These are phyloP conservation scores for Penicillium parvum DNA, from an alignment of 495 filamentous ascomycete genomes.

Conservation along the genomic window DNA sequence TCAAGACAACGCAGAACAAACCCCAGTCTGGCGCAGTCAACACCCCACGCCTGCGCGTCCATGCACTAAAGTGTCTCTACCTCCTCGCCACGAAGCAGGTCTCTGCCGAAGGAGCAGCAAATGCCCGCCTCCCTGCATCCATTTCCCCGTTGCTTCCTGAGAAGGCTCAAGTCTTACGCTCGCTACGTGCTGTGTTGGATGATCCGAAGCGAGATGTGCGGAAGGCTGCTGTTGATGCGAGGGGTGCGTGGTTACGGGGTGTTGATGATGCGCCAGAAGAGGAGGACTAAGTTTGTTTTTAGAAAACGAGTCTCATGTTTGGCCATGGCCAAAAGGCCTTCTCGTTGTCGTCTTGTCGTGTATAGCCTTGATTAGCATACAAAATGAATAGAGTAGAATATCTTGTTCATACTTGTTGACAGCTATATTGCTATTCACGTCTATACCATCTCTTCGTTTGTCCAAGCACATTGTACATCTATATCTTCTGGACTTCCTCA, in stretches of 20 bases:
- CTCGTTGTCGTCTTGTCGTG: too few relatives aligned
- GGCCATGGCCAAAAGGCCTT: too few relatives aligned
- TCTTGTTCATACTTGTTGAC: not conserved
- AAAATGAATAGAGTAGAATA: not conserved
- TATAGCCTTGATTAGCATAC: slow-evolving; percentile 16
- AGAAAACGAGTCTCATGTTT: too few relatives aligned
- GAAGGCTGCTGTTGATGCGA: slow-evolving; percentile 63
- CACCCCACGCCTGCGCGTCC: slow-evolving; percentile 43
- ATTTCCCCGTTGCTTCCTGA: slow-evolving; percentile 53
- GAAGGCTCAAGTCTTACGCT: slow-evolving; percentile 51
- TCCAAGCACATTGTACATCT: too few relatives aligned
- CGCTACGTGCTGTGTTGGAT: slow-evolving; percentile 54
- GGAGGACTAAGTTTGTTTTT: slow-evolving; percentile 35
- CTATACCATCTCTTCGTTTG: too few relatives aligned
- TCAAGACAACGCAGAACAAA: slow-evolving; percentile 39
- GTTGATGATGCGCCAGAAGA: slow-evolving; percentile 60
- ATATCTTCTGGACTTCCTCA: too few relatives aligned
- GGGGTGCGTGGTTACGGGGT: slow-evolving; percentile 56
- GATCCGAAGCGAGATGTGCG: slow-evolving; percentile 65
- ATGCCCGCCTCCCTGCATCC: slow-evolving; percentile 30
- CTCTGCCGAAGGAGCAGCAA: slow-evolving; percentile 19
- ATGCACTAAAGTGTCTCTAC: slow-evolving; percentile 53
- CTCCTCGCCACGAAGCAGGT: slow-evolving; percentile 45
- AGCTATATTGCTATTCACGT: too few relatives aligned
- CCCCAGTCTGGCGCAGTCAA: slow-evolving; percentile 19